Evolutionary conservation across 2,329 filamentous ascomycete genomes (phyloP).

Genomic region (Zymoseptoria brevis): DNA sequence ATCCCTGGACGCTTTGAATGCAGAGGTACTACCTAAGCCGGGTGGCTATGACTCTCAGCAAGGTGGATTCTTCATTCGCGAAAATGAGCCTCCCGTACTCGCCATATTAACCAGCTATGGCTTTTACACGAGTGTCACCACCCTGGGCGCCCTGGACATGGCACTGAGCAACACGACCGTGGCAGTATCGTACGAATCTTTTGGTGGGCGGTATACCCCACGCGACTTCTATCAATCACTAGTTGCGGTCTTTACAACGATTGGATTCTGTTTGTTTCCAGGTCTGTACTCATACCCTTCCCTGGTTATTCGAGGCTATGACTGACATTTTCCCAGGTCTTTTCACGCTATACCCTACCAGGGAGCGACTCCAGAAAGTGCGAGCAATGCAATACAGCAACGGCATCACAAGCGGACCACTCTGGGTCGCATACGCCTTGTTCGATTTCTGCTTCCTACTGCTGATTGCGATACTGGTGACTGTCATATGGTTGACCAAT

Average conservation of each 20-base stretch:
- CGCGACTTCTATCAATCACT: no score
- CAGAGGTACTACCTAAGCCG: no score
- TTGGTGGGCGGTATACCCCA: no score
- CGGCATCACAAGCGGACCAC: constrained; percentile 66
- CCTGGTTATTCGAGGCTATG: no score
- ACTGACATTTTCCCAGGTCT: constrained; percentile 37
- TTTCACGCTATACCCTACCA: constrained; percentile 75
- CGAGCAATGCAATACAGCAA: constrained; percentile 81
- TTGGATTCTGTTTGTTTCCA: no score
- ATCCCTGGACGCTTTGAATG: constrained; percentile 5
- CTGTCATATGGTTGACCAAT: constrained; percentile 49
- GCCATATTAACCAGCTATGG: constrained; percentile 5
- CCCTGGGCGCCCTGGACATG: not conserved
- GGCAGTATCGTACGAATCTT: no score
- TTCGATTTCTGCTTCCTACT: constrained; percentile 73
- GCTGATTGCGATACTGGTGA: constrained; percentile 54
- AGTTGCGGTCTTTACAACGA: no score
- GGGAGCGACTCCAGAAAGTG: constrained; percentile 68
- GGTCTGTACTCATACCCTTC: no score
- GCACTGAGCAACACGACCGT: no score
- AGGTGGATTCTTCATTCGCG: constrained; percentile 9
- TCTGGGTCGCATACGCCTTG: constrained; percentile 71
- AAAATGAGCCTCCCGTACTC: constrained; percentile 4
- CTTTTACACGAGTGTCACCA: not conserved
- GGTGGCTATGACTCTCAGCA: not conserved